Percentiles rank a stretch among this genome's conserved stretches.
phyloP scores from a whole-genome alignment of 805 yeast species.

The Lachancea quebecensis region DNA sequence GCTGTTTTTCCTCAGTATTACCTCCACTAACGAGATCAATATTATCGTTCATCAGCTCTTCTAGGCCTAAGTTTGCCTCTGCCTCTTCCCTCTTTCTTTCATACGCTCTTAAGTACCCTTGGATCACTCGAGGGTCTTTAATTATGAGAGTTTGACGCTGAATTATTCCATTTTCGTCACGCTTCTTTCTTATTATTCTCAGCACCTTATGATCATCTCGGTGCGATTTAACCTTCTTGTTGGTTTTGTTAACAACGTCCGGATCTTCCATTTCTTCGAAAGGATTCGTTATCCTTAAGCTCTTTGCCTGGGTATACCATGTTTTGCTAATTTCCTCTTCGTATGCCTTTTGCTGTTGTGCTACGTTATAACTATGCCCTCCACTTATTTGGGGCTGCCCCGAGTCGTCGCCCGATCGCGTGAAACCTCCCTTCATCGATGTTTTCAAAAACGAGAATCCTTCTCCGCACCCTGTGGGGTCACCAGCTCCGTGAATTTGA shows the following conservation, averaged over 20 bases:
- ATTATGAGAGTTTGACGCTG: slow-evolving; percentile 75
- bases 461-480: slow-evolving; percentile 85
- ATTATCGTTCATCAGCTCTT: slow-evolving; percentile 28
- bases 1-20: slow-evolving; percentile 77
- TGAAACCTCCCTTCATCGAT: slow-evolving; percentile 92
- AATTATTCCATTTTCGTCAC: slow-evolving; percentile 78
- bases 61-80: slow-evolving; percentile 63
- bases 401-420: slow-evolving; percentile 26
- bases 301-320: slow-evolving; percentile 78
- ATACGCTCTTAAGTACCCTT: slow-evolving; percentile 70
- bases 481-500: slow-evolving; percentile 90
- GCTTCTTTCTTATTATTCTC: slow-evolving; percentile 68
- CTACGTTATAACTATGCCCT: slow-evolving; percentile 72
- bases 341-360: slow-evolving; percentile 81
- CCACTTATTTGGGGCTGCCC: slow-evolving; percentile 38
- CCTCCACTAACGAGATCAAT: slow-evolving; percentile 49
- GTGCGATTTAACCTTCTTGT: slow-evolving; percentile 21
- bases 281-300: slow-evolving; percentile 40
- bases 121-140: slow-evolving; percentile 79
- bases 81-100: slow-evolving; percentile 52
- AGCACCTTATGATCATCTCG: slow-evolving; percentile 38
- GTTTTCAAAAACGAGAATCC: slow-evolving; percentile 84
- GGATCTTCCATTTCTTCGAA: slow-evolving; percentile 33
- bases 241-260: slow-evolving; percentile 32
- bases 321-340: slow-evolving; percentile 84